phyloP scores from a whole-genome alignment of 164 flowering plant genomes.

The Litsea cubeba region DNA sequence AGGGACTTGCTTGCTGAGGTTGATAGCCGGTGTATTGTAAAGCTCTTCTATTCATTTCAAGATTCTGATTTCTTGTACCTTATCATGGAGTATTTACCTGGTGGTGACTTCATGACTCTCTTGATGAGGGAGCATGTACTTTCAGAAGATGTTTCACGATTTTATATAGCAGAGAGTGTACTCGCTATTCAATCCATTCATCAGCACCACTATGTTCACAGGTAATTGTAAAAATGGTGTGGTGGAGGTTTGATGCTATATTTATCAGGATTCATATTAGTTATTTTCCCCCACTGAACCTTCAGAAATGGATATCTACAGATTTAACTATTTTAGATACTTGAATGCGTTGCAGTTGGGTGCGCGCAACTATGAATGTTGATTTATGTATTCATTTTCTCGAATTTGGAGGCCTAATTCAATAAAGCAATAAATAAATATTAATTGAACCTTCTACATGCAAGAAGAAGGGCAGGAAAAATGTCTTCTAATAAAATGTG shows the following conservation, averaged over 20 bases:
- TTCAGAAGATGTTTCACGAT: slow-evolving; percentile 79
- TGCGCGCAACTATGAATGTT: background rate
- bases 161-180: slow-evolving; percentile 87
- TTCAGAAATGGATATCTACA: background rate
- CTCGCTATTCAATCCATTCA: slow-evolving; percentile 85
- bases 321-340: background rate
- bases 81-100: slow-evolving; percentile 96
- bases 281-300: background rate
- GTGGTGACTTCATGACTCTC: slow-evolving; percentile 92
- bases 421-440: no score
- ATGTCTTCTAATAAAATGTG: background rate
- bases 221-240: slow-evolving; percentile 34
- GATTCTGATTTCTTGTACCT: slow-evolving; percentile 86
- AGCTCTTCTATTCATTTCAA: slow-evolving; percentile 84
- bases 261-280: background rate
- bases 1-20: slow-evolving; percentile 90
- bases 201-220: slow-evolving; percentile 76
- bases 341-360: background rate
- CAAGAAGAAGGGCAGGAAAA: background rate
- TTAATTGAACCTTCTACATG: background rate
- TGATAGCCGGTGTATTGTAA: slow-evolving; percentile 85
- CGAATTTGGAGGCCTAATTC: background rate
- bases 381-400: background rate
- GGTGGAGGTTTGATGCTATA: background rate
- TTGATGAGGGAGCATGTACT: slow-evolving; percentile 82